These are phyloP conservation scores for Zymoseptoria pseudotritici DNA, from an alignment of 2,329 filamentous ascomycete species.

Conservation along the genomic window DNA sequence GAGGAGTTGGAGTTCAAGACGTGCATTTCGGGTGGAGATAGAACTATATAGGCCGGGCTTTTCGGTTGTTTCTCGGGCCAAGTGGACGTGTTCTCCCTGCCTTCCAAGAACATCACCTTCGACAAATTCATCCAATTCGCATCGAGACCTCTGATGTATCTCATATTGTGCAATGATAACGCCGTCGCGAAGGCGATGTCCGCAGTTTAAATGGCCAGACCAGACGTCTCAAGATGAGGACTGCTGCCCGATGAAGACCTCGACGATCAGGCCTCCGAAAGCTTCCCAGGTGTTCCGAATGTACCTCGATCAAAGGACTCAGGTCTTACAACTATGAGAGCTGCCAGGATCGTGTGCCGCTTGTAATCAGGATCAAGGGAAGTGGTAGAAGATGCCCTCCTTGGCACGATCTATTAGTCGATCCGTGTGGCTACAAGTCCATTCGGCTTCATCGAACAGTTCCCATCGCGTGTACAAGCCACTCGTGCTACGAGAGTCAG, in stretches of 20 bases:
- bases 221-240: not conserved
- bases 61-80: not conserved
- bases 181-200: not conserved
- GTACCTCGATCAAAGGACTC: no score
- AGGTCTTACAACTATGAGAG: no score
- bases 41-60: not conserved
- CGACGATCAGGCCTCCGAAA: no score
- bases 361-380: no score
- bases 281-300: no score
- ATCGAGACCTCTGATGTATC: not conserved
- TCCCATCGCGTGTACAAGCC: no score
- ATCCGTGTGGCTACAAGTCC: no score
- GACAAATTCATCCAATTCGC: not conserved
- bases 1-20: slow-evolving; percentile 21
- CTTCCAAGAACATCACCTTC: not conserved
- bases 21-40: not conserved
- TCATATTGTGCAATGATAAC: not conserved
- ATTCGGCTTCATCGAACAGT: no score
- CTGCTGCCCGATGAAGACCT: not conserved
- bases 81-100: not conserved
- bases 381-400: no score
- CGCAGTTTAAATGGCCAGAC: not conserved
- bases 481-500: no score
- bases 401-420: no score
- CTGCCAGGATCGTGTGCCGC: no score